These are phyloP conservation scores for Fagopyrum esculentum DNA, from an alignment of 148 eudicot species.

Conservation along the genomic window DNA sequence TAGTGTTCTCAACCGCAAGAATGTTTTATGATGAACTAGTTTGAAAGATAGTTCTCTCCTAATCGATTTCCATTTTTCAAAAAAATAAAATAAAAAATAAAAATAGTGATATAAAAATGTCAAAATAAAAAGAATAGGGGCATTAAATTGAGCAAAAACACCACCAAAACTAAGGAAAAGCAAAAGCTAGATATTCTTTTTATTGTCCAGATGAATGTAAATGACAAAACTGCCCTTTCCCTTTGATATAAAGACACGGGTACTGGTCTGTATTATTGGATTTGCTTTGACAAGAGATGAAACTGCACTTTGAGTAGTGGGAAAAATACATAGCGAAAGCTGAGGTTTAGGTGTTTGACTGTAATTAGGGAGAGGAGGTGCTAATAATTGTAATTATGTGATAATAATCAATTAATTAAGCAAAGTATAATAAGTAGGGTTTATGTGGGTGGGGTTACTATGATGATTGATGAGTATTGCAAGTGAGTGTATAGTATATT, in stretches of 20 bases:
- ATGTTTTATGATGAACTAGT: no score
- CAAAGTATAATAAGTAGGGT: not conserved
- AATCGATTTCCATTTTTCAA: no score
- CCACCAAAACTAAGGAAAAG: not conserved
- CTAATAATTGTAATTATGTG: not conserved
- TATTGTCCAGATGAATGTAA: not conserved
- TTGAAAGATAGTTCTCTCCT: no score
- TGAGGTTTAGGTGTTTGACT: not conserved
- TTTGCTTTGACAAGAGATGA: constrained; percentile 9
- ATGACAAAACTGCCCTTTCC: constrained; percentile 11
- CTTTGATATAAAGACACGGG: not conserved
- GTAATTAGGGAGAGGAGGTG: not conserved
- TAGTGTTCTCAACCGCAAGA: no score
- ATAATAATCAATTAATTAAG: not conserved
- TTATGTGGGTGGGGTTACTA: not conserved
- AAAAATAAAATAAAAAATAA: no score
- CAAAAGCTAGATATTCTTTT: constrained; percentile 10
- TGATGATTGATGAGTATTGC: not conserved
- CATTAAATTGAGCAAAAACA: no score
- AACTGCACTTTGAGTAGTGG: constrained; percentile 2
- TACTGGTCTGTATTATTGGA: not conserved
- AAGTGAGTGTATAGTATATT: not conserved
- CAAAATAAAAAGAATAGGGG: no score
- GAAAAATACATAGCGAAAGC: constrained; percentile 3
- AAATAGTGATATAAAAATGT: no score